phyloP scores from a whole-genome alignment of 148 eudicot species.

The Arbutus unedo region DNA sequence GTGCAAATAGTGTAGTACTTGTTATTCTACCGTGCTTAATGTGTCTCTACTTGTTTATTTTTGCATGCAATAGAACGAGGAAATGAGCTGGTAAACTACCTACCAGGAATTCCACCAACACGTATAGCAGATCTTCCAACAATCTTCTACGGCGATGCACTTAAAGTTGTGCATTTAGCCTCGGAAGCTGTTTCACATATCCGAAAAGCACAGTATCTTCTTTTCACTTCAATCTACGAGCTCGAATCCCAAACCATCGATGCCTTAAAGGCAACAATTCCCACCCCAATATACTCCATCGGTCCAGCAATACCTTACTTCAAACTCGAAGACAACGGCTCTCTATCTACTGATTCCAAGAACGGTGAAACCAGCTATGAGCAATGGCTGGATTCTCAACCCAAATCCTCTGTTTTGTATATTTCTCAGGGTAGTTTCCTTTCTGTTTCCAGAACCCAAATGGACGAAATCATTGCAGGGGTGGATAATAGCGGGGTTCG shows the following conservation, averaged over 20 bases:
- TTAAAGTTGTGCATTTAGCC: conserved; percentile 10
- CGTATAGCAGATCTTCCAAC: conserved; percentile 51
- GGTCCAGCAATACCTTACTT: conserved; percentile 47
- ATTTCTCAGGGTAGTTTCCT: conserved; percentile 21
- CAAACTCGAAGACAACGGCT: conserved; percentile 5
- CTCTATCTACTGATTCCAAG: not conserved
- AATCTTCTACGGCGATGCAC: conserved; percentile 31
- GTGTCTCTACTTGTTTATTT: not conserved
- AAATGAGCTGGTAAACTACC: conserved; percentile 44
- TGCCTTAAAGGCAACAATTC: conserved; percentile 11
- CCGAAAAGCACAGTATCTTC: conserved; percentile 38
- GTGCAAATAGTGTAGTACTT: not conserved
- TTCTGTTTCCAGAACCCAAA: conserved; percentile 19
- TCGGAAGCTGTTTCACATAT: conserved; percentile 24
- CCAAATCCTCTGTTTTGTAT: conserved; percentile 14
- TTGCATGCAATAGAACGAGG: conserved; percentile 30
- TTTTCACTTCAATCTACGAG: conserved; percentile 27
- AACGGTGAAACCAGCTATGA: conserved; percentile 22
- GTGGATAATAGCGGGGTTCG: conserved; percentile 3
- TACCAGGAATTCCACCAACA: conserved; percentile 58
- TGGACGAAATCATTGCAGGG: conserved; percentile 20
- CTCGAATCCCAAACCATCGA: conserved; percentile 28
- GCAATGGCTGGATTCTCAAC: conserved; percentile 41
- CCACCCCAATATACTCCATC: conserved; percentile 15
- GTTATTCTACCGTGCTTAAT: not conserved